These are phyloP conservation scores for Aphanocladium album DNA, from an alignment of 2,329 filamentous ascomycete genomes.

Conservation along the genomic window DNA sequence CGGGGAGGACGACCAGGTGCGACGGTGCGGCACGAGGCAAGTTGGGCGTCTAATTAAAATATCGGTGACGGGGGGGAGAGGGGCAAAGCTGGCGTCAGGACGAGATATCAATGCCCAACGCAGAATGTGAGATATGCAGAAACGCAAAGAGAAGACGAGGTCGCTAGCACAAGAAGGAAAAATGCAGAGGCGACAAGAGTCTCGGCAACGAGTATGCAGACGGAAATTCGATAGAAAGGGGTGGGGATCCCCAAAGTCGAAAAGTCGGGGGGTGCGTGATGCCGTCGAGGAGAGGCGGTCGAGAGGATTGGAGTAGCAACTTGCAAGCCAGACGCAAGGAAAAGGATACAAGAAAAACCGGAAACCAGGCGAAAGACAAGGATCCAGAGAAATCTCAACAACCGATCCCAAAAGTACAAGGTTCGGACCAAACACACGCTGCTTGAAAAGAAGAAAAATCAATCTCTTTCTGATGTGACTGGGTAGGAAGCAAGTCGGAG, in stretches of 20 bases:
- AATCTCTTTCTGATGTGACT: constrained; percentile 11
- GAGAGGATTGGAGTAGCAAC: constrained; percentile 17
- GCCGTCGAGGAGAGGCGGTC: constrained; percentile 12
- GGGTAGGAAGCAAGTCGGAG: constrained; percentile 15
- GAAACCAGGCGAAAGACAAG: constrained; percentile 11
- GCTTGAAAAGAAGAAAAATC: constrained; percentile 13
- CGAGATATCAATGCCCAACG: constrained; percentile 10
- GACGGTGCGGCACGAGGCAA: background rate
- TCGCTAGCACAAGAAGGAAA: background rate
- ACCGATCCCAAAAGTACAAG: constrained; percentile 5
- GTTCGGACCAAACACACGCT: constrained; percentile 11
- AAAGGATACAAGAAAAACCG: constrained; percentile 13
- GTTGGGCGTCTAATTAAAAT: constrained; percentile 13
- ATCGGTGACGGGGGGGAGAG: constrained; percentile 11
- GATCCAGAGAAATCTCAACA: constrained; percentile 6
- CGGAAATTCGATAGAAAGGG: background rate
- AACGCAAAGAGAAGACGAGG: background rate
- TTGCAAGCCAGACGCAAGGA: constrained; percentile 7
- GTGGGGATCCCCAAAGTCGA: background rate
- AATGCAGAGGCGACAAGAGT: background rate
- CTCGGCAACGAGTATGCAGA: background rate
- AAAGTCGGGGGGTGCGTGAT: constrained; percentile 2
- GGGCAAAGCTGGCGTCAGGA: constrained; percentile 14
- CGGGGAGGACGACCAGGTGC: background rate
- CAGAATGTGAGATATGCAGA: constrained; percentile 6